Conservation (phyloP, 306 rosid species). For the Fagus crenata region DNA sequence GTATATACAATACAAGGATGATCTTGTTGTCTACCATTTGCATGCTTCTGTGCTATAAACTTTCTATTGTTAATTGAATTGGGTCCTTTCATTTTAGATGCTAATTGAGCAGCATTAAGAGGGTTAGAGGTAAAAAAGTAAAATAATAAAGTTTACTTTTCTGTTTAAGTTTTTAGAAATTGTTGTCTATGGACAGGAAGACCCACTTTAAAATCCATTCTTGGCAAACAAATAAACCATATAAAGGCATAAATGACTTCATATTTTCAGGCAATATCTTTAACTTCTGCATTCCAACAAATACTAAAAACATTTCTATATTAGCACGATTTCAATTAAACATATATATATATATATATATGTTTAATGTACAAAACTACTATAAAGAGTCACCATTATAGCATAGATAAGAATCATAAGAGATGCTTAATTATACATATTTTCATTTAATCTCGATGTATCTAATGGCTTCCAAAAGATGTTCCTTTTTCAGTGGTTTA, state of each 20-base stretch:
- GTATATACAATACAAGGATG: too few species aligned
- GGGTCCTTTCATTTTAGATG: too few species aligned
- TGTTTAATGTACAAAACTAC: not conserved
- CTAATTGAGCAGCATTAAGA: too few species aligned
- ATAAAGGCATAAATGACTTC: not conserved
- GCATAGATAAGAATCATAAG: not conserved
- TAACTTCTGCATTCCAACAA: not conserved
- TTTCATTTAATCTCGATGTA: conserved; percentile 21
- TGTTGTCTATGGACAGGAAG: too few species aligned
- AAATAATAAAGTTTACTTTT: too few species aligned
- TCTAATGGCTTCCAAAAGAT: conserved; percentile 49
- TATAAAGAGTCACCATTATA: not conserved
- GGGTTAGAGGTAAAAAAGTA: too few species aligned
- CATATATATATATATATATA: too few species aligned
- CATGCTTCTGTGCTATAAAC: too few species aligned
- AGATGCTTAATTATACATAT: too few species aligned
- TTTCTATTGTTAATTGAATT: too few species aligned
- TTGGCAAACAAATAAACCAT: not conserved
- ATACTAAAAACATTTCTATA: not conserved
- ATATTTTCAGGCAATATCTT: not conserved
- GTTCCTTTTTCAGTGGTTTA: conserved; percentile 47
- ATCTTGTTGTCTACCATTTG: too few species aligned
- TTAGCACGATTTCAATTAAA: not conserved
- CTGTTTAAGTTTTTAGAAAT: too few species aligned
- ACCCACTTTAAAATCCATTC: not conserved